Conservation (phyloP, 2,329 filamentous ascomycete species). For the Diaporthe sp. region DNA sequence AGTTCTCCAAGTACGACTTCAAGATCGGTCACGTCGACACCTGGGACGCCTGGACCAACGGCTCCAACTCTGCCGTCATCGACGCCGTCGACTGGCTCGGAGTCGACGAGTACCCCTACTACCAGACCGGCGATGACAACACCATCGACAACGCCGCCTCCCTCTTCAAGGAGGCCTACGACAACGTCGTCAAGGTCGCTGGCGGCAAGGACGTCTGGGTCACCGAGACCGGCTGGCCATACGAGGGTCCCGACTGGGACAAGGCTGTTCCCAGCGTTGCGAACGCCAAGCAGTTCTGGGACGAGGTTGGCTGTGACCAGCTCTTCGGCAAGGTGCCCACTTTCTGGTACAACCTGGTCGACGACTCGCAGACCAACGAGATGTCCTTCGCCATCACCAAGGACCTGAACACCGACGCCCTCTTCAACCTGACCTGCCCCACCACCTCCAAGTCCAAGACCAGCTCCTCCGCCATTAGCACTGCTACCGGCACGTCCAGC, state of each 20-base stretch:
- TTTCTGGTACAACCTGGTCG: slow-evolving; percentile 85
- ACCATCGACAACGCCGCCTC: slow-evolving; percentile 72
- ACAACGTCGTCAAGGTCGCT: slow-evolving; percentile 70
- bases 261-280: slow-evolving; percentile 72
- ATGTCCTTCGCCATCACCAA: slow-evolving; percentile 81
- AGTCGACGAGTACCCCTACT: slow-evolving; percentile 90
- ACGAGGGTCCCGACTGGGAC: slow-evolving; percentile 75
- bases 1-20: slow-evolving; percentile 74
- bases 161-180: slow-evolving; percentile 78
- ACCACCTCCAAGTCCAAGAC: slow-evolving; percentile 46
- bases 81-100: slow-evolving; percentile 83
- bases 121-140: slow-evolving; percentile 78
- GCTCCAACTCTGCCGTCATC: slow-evolving; percentile 78
- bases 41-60: slow-evolving; percentile 85
- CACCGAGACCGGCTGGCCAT: slow-evolving; percentile 92
- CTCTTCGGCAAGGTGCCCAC: slow-evolving; percentile 75
- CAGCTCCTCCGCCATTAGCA: slow-evolving; percentile 38
- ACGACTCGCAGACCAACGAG: slow-evolving; percentile 71
- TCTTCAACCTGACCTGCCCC: slow-evolving; percentile 75
- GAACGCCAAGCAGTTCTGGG: slow-evolving; percentile 86
- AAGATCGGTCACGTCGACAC: slow-evolving; percentile 89
- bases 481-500: slow-evolving; percentile 73
- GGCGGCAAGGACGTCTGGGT: slow-evolving; percentile 84
- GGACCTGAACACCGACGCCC: slow-evolving; percentile 64
- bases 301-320: slow-evolving; percentile 78